These are phyloP conservation scores for Wickerhamomyces bisporus DNA, from an alignment of 805 yeast genomes.

Conservation along the genomic window DNA sequence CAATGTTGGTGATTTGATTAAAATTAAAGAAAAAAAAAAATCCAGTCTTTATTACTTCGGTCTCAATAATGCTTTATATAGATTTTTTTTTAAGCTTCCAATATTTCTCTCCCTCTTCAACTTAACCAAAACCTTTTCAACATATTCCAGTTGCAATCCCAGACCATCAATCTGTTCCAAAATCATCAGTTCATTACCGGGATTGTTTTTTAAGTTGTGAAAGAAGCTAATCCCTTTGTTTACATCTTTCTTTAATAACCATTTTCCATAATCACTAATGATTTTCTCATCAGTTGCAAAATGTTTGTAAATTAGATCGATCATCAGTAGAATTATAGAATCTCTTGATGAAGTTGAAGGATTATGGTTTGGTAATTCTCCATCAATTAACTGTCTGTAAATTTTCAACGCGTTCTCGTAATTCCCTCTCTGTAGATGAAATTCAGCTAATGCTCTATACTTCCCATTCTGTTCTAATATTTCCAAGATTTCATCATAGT, in stretches of 20 bases:
- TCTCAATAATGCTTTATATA: slow-evolving; percentile 13
- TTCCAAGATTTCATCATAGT: slow-evolving; percentile 5
- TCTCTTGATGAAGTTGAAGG: slow-evolving; percentile 4
- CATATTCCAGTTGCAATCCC: slow-evolving; percentile 13
- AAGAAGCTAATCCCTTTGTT: slow-evolving; percentile 18
- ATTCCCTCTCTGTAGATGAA: slow-evolving; percentile 2
- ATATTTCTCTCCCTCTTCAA: slow-evolving; percentile 14
- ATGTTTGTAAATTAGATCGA: slow-evolving; percentile 8
- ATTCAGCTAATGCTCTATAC: slow-evolving; percentile 10
- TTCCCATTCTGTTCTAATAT: slow-evolving; percentile 9
- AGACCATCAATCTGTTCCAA: slow-evolving; percentile 16
- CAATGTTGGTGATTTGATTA: too few relatives aligned
- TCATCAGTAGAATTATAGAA: slow-evolving; percentile 1
- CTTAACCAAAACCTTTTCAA: slow-evolving; percentile 18
- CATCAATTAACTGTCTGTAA: slow-evolving; percentile 11
- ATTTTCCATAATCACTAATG: slow-evolving; percentile 14
- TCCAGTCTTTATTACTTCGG: background rate
- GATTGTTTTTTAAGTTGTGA: slow-evolving; percentile 9
- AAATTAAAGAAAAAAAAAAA: too few relatives aligned
- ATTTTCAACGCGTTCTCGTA: slow-evolving; percentile 7
- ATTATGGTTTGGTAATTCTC: slow-evolving; percentile 7
- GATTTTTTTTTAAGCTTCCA: slow-evolving; percentile 9
- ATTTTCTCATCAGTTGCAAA: slow-evolving; percentile 9
- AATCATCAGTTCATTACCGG: slow-evolving; percentile 11
- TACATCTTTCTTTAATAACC: slow-evolving; percentile 17